Percentiles rank a stretch among this genome's conserved stretches.
These are phyloP conservation scores for Sphaceloma murrayae DNA, from an alignment of 2,329 filamentous ascomycete species.

Conservation along the genomic window DNA sequence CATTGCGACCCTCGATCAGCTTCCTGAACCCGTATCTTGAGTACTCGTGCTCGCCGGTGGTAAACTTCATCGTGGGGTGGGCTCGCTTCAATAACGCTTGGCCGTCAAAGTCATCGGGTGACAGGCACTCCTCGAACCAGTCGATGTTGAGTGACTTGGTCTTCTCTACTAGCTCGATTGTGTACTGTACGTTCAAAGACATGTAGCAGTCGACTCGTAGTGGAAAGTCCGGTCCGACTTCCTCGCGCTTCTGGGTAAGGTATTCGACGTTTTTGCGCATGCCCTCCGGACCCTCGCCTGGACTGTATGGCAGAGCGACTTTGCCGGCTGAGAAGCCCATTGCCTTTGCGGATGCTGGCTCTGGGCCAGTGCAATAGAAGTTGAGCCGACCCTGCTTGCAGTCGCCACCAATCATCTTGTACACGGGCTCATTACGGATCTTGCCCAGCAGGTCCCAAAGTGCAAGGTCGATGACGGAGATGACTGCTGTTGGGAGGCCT, in stretches of 20 bases:
- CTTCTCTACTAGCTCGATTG: conserved; percentile 78
- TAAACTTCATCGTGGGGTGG: conserved; percentile 85
- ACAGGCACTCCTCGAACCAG: conserved; percentile 95
- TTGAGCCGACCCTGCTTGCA: conserved; percentile 64
- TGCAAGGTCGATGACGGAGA: conserved; percentile 87
- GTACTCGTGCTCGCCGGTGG: conserved; percentile 92
- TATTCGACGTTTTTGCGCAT: conserved; percentile 86
- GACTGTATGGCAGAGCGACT: conserved; percentile 80
- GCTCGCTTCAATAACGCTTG: conserved; percentile 84
- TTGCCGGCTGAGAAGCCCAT: conserved; percentile 91
- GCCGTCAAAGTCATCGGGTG: conserved; percentile 84
- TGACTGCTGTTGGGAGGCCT: conserved; percentile 78
- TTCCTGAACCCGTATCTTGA: conserved; percentile 91
- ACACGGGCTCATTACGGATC: conserved; percentile 83
- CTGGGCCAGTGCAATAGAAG: conserved; percentile 92
- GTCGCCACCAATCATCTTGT: conserved; percentile 87
- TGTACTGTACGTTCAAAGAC: conserved; percentile 87
- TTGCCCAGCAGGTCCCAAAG: conserved; percentile 90
- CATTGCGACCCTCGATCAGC: conserved; percentile 78
- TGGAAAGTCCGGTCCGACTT: conserved; percentile 80
- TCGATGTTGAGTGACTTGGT: conserved; percentile 79
- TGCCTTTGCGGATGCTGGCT: conserved; percentile 65
- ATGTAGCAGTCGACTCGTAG: conserved; percentile 97
- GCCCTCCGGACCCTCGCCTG: conserved; percentile 73
- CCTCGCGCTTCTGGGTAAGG: conserved; percentile 71